Conservation (phyloP, 2,329 filamentous ascomycete species). For the Trichoderma aggressivum region DNA sequence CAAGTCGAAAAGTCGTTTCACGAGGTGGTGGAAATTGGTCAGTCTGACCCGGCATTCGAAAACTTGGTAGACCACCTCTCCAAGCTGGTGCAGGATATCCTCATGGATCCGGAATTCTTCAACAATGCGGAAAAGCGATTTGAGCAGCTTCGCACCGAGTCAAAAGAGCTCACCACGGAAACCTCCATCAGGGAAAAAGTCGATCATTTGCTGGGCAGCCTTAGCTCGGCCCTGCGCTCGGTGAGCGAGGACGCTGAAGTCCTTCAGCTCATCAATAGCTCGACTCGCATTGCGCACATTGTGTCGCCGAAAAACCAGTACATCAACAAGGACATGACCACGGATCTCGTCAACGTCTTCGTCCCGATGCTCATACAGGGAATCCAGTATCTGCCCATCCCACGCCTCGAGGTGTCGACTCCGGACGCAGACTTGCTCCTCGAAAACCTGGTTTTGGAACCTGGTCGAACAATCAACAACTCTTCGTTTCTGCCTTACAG, state of each 20-base stretch:
- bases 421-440: conserved; percentile 81
- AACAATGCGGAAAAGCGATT: conserved; percentile 63
- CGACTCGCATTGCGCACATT: conserved; percentile 64
- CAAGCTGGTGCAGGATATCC: conserved; percentile 71
- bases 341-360: conserved; percentile 76
- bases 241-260: conserved; percentile 71
- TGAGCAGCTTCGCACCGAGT: conserved; percentile 48
- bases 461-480: conserved; percentile 76
- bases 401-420: conserved; percentile 80
- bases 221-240: conserved; percentile 64
- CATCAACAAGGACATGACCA: conserved; percentile 67
- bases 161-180: conserved; percentile 62
- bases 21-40: conserved; percentile 67
- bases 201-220: conserved; percentile 66
- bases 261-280: conserved; percentile 63
- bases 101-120: conserved; percentile 84
- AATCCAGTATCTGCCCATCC: conserved; percentile 85
- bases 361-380: conserved; percentile 72
- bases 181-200: conserved; percentile 70
- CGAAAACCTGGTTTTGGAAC: conserved; percentile 88
- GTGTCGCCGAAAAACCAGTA: conserved; percentile 63
- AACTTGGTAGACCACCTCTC: conserved; percentile 70
- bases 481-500: conserved; percentile 87
- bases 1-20: conserved; percentile 66
- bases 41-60: conserved; percentile 80